phyloP scores from a whole-genome alignment of 192 early-diverging fungal genomes.

The Obelidium mucronatum region DNA sequence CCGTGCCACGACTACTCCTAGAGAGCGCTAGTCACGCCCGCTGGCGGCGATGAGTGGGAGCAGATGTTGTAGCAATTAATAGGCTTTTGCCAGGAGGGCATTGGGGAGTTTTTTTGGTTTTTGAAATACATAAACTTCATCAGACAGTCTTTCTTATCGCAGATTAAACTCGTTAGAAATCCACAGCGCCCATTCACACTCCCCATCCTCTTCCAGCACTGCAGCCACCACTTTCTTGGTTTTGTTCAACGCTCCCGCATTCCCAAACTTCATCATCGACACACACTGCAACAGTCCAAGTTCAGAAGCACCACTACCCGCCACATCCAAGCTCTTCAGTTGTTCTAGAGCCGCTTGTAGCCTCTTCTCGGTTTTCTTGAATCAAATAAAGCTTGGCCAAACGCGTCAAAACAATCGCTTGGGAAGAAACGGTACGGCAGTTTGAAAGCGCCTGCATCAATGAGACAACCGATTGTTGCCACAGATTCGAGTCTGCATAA shows the following conservation, averaged over 20 bases:
- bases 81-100: too few relatives aligned
- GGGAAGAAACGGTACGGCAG: neutral
- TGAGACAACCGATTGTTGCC: constrained; percentile 2
- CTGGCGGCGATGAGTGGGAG: too few relatives aligned
- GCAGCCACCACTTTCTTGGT: constrained; percentile 21
- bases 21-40: too few relatives aligned
- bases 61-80: too few relatives aligned
- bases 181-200: constrained; percentile 19
- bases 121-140: too few relatives aligned
- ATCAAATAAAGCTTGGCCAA: constrained; percentile 16
- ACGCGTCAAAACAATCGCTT: neutral
- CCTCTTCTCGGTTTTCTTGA: neutral
- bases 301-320: neutral
- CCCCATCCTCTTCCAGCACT: constrained; percentile 17
- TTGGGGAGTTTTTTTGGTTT: too few relatives aligned
- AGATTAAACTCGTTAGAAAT: neutral
- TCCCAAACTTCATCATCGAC: constrained; percentile 8
- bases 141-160: too few relatives aligned
- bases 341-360: neutral
- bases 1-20: too few relatives aligned
- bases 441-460: constrained; percentile 1
- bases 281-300: constrained; percentile 10
- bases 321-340: constrained; percentile 2
- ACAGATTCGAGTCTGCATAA: constrained; percentile 2
- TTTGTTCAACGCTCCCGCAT: neutral